Conservation (phyloP, 768 basidiomycete species). For the Russula griseocarnosa region DNA sequence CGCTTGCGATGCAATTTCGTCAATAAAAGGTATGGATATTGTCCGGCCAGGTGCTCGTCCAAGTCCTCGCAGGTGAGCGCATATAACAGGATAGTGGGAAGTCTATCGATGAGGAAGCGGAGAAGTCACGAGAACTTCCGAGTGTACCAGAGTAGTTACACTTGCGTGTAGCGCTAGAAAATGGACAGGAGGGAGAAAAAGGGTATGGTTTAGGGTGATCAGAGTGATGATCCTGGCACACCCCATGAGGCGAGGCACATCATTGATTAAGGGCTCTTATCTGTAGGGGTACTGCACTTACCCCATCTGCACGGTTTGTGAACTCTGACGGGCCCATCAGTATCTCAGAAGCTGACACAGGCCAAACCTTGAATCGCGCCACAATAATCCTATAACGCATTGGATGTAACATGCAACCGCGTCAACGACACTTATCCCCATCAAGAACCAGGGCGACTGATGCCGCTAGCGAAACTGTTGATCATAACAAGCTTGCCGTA, state of each 20-base stretch:
- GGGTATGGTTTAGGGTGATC: not conserved
- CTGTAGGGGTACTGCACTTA: not conserved
- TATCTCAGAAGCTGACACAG: not conserved
- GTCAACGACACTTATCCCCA: too few species aligned
- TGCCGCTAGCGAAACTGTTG: constrained; percentile 33
- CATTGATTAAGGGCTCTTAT: not conserved
- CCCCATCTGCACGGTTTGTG: not conserved
- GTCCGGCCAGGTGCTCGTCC: not conserved
- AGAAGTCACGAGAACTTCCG: not conserved
- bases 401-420: not conserved
- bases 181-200: not conserved
- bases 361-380: not conserved
- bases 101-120: not conserved
- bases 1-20: not conserved
- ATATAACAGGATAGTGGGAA: not conserved
- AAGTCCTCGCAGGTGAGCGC: not conserved
- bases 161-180: too few species aligned
- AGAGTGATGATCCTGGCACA: not conserved
- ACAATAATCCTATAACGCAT: not conserved
- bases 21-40: not conserved
- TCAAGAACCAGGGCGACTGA: constrained; percentile 30
- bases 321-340: not conserved
- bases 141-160: too few species aligned
- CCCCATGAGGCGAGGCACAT: not conserved
- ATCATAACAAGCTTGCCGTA: constrained; percentile 35